These are phyloP conservation scores for Boletus fagicola DNA, from an alignment of 768 basidiomycete genomes.

Conservation along the genomic window DNA sequence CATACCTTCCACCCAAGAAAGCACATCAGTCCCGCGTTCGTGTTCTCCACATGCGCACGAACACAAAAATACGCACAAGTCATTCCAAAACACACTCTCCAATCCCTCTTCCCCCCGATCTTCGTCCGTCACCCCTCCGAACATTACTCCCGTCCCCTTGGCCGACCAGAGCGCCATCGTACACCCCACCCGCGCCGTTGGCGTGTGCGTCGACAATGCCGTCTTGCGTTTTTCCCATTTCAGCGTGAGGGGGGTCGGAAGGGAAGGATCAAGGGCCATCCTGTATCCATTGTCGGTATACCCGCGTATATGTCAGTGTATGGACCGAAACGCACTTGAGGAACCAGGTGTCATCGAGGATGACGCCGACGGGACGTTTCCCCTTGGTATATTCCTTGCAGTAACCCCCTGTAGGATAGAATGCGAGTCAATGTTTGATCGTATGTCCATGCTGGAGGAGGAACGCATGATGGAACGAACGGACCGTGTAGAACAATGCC, in stretches of 20 bases:
- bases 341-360: slow-evolving; percentile 89
- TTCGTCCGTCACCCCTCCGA: slow-evolving; percentile 88
- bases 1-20: slow-evolving; percentile 52
- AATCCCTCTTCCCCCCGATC: slow-evolving; percentile 81
- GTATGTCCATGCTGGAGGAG: not conserved
- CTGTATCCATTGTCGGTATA: slow-evolving; percentile 16
- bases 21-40: not conserved
- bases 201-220: slow-evolving; percentile 54
- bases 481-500: slow-evolving; percentile 78
- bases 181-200: slow-evolving; percentile 71
- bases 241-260: slow-evolving; percentile 40
- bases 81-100: slow-evolving; percentile 85
- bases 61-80: slow-evolving; percentile 44
- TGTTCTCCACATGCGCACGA: not conserved
- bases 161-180: slow-evolving; percentile 82
- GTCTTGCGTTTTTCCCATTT: slow-evolving; percentile 90
- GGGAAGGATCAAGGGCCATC: slow-evolving; percentile 30
- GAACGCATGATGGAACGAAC: slow-evolving; percentile 5
- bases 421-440: not conserved
- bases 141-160: slow-evolving; percentile 71
- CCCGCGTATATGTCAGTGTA: not conserved
- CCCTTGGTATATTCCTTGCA: slow-evolving; percentile 88
- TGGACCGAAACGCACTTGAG: slow-evolving; percentile 50
- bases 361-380: slow-evolving; percentile 80
- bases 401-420: slow-evolving; percentile 63